A percentile compares a stretch with the other conserved stretches of the same genome.
These are phyloP conservation scores for Solanum neorickii DNA, from an alignment of 257 asterid species.

Conservation along the genomic window DNA sequence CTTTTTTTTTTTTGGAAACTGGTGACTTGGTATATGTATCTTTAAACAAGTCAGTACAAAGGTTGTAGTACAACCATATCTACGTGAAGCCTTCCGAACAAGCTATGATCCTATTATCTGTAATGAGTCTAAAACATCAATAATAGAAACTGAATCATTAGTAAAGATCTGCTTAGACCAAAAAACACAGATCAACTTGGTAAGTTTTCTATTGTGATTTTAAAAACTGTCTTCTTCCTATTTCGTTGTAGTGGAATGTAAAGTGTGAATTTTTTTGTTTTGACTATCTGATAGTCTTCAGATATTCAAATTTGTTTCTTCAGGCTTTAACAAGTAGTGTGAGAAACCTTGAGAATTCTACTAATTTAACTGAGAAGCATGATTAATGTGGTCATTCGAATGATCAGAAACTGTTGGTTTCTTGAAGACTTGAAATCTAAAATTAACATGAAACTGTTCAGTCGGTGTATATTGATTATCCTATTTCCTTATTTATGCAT, in stretches of 20 bases:
- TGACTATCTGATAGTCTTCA: not conserved
- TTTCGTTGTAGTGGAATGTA: not conserved
- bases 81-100: not conserved
- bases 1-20: too few relatives aligned
- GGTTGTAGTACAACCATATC: not conserved
- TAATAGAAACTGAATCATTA: not conserved
- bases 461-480: not conserved
- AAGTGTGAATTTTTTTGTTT: not conserved
- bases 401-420: not conserved
- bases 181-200: not conserved
- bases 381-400: not conserved
- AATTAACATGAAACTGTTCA: not conserved
- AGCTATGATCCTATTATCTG: not conserved
- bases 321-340: not conserved
- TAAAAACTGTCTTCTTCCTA: not conserved
- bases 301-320: not conserved
- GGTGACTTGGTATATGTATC: not conserved
- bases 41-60: not conserved
- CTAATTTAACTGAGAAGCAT: not conserved
- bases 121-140: not conserved
- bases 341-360: not conserved
- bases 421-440: not conserved
- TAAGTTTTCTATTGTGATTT: not conserved
- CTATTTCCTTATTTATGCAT: not conserved
- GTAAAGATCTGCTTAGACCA: not conserved